phyloP scores from a whole-genome alignment of 768 basidiomycete species.

The Leccinum broughii region DNA sequence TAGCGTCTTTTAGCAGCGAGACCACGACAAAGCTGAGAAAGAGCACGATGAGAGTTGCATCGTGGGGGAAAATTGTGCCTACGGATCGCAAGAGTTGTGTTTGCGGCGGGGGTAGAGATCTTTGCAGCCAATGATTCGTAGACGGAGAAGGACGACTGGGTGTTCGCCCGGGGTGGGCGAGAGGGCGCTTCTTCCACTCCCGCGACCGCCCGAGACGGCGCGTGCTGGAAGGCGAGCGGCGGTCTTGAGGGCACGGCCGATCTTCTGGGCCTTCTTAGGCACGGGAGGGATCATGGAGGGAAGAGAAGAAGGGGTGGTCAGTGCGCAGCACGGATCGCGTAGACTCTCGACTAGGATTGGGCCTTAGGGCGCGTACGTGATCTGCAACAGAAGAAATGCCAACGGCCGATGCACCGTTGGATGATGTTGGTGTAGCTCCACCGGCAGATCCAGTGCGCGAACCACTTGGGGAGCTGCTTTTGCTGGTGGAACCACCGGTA shows the following conservation, averaged over 20 bases:
- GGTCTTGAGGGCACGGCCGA: slow-evolving; percentile 59
- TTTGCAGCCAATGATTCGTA: slow-evolving; percentile 67
- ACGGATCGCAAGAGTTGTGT: slow-evolving; percentile 78
- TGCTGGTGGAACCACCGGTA: background rate
- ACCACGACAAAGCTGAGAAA: slow-evolving; percentile 65
- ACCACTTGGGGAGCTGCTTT: background rate
- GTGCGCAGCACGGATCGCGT: slow-evolving; percentile 12
- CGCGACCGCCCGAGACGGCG: slow-evolving; percentile 40
- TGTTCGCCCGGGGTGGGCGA: slow-evolving; percentile 58
- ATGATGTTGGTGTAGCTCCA: slow-evolving; percentile 15
- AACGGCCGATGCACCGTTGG: slow-evolving; percentile 21
- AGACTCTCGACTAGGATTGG: too few species aligned
- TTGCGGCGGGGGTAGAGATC: slow-evolving; percentile 64
- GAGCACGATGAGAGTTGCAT: background rate
- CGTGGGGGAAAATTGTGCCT: slow-evolving; percentile 32
- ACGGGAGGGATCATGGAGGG: slow-evolving; percentile 32
- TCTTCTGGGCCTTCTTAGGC: slow-evolving; percentile 48
- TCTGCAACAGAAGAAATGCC: slow-evolving; percentile 28
- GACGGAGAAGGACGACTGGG: slow-evolving; percentile 63
- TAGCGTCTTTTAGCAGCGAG: slow-evolving; percentile 69
- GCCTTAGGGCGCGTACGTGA: too few species aligned
- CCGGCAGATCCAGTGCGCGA: slow-evolving; percentile 19
- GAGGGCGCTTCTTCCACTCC: slow-evolving; percentile 37
- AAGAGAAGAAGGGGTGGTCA: background rate
- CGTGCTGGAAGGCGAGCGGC: slow-evolving; percentile 56